Evolutionary conservation across 352 stramenopile species (phyloP).

Genomic region (Phytophthora cryptogea): DNA sequence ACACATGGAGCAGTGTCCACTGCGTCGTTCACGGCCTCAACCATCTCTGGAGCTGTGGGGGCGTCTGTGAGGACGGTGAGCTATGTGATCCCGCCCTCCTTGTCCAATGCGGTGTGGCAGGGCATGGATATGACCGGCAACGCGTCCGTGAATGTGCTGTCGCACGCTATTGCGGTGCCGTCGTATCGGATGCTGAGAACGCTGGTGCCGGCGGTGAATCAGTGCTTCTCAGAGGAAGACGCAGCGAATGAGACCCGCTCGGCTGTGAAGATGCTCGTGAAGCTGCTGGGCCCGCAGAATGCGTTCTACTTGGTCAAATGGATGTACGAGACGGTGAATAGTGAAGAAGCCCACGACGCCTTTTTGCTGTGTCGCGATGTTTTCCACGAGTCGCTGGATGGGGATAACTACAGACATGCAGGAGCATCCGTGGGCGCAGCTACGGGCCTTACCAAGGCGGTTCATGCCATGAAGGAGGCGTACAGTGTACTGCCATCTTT

Average conservation of each 20-base stretch:
- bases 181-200: slow-evolving; percentile 63
- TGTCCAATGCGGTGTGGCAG: slow-evolving; percentile 68
- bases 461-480: slow-evolving; percentile 48
- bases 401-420: slow-evolving; percentile 62
- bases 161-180: slow-evolving; percentile 70
- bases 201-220: slow-evolving; percentile 49
- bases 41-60: slow-evolving; percentile 53
- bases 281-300: slow-evolving; percentile 70
- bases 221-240: slow-evolving; percentile 60
- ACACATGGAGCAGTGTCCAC: slow-evolving; percentile 59
- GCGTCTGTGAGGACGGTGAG: slow-evolving; percentile 54
- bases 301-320: slow-evolving; percentile 75
- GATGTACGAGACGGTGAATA: slow-evolving; percentile 76
- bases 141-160: slow-evolving; percentile 59
- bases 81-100: slow-evolving; percentile 61
- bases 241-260: slow-evolving; percentile 53
- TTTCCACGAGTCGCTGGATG: slow-evolving; percentile 58
- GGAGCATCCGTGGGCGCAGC: slow-evolving; percentile 45
- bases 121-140: slow-evolving; percentile 63
- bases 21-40: slow-evolving; percentile 54
- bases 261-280: slow-evolving; percentile 55
- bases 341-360: slow-evolving; percentile 68
- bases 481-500: slow-evolving; percentile 67
- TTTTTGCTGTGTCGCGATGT: slow-evolving; percentile 74
- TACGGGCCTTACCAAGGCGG: slow-evolving; percentile 48